Evolutionary conservation across 1,284 basidiomycete genomes (phyloP), one percentile per base, ranked within the genome.

Genomic region (Hymenochaete sp.): DNA sequence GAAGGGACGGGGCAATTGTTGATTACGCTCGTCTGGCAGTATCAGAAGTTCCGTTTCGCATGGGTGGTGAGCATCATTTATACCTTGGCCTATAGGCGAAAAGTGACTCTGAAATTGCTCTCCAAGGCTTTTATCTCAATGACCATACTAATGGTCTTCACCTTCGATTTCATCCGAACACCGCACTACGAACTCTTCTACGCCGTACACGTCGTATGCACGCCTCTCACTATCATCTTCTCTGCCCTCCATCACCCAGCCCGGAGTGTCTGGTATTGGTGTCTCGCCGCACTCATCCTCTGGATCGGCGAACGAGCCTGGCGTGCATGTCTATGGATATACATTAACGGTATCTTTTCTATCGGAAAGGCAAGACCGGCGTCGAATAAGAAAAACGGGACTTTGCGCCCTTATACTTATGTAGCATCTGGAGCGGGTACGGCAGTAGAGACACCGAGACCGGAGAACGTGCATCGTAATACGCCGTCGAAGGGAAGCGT

Each of bases 171-270:
- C 3, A 61, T 93, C 39, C 73, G 90, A 27, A 74, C 73, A 41
- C 65, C 67, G 9, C 73, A 75, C 54, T 93, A 90, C 62, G 88
- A 91, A 59, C 57, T 68, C 18, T 93, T 93, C 67, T 91, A 86
- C 59, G 63, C 75, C 49, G 59, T 76, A 2, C 89, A 93, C 57
- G 58, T 91, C 42, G 57, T 82, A 33, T 67, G 85, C 18, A 75
- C 80, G 14, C 71, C 82, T 14, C 56, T 72, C n/a, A 79, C 75
- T 19, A 66, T 88, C 38, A 62, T 78, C 38, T 67, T 74, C 44
- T 70, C 77, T 2, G 79, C 75, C 3, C 61, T 87, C 0, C 86
- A 89, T 57, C 83, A 86, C 55, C 79, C 82, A 2, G 70, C 75
- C 2, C 65, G 71, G n/a, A 69, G 67, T 57, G 65, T 82, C 45